Conservation (phyloP, 2,329 filamentous ascomycete species). For the Penicillium sp. region DNA sequence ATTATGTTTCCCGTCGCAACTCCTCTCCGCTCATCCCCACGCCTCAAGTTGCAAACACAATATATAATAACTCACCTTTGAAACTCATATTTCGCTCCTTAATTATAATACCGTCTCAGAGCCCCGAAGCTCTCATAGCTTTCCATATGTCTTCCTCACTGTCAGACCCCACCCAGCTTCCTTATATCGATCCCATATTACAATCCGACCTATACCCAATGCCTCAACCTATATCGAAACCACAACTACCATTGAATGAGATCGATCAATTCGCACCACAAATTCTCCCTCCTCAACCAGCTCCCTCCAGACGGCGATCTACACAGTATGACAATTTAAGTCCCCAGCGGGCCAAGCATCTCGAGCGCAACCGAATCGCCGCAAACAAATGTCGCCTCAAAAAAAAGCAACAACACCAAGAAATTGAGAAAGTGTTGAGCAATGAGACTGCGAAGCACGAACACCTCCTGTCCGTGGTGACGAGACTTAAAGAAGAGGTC, state of each 20-base stretch:
- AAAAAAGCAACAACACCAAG: conserved; percentile 22
- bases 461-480: conserved; percentile 14
- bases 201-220: background rate
- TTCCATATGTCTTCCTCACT: background rate
- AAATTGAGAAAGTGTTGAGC: conserved; percentile 14
- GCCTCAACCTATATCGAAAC: background rate
- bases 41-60: background rate
- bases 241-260: background rate
- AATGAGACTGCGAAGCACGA: conserved; percentile 21
- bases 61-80: background rate
- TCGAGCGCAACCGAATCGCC: conserved; percentile 25
- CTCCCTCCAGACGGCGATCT: background rate
- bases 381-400: conserved; percentile 24
- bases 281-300: background rate
- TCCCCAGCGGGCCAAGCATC: conserved; percentile 16
- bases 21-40: background rate
- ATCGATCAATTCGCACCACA: background rate
- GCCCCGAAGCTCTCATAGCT: background rate
- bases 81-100: background rate
- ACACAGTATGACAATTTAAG: conserved; percentile 1
- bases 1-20: background rate
- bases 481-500: conserved; percentile 18
- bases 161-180: background rate
- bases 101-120: background rate
- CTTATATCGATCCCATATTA: background rate